Evolutionary conservation across 352 stramenopile genomes (phyloP).

Genomic region (Phytopythium boreale): DNA sequence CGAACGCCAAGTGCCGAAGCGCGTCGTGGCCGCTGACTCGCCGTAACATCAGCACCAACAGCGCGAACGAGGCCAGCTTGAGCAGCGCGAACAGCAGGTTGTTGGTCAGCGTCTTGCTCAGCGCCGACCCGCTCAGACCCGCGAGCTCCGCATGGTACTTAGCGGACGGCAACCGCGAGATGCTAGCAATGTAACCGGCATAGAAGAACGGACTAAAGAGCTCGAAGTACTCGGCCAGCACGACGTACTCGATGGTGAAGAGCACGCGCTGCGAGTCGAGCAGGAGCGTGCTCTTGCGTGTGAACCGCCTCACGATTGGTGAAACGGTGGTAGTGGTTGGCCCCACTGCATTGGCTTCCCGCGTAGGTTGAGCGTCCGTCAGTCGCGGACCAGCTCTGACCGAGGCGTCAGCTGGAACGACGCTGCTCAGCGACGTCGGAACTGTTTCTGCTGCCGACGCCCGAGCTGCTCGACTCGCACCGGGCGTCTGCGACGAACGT

Average conservation of each 20-base stretch:
- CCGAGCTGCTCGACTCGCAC: background rate
- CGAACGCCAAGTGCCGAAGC: constrained; percentile 18
- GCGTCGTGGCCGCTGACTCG: constrained; percentile 2
- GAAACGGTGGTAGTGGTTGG: too few relatives aligned
- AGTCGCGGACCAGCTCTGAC: too few relatives aligned
- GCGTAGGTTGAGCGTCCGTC: too few relatives aligned
- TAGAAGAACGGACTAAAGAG: constrained; percentile 27
- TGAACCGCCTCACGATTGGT: too few relatives aligned
- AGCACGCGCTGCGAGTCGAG: constrained; percentile 12
- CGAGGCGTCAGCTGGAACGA: background rate
- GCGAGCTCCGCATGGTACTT: constrained; percentile 25
- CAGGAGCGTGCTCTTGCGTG: constrained; percentile 5
- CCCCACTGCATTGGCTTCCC: too few relatives aligned
- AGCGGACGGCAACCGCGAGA: constrained; percentile 14
- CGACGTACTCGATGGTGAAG: constrained; percentile 31
- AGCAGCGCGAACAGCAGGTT: constrained; percentile 13
- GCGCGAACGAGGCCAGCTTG: constrained; percentile 18
- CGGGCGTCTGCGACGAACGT: background rate
- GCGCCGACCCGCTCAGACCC: background rate
- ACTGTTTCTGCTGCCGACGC: too few relatives aligned
- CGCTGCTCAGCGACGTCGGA: background rate
- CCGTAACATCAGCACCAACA: constrained; percentile 2
- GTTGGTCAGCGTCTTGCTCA: constrained; percentile 3
- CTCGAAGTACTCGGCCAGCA: constrained; percentile 35
- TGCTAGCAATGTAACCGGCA: constrained; percentile 7